These are phyloP conservation scores for Apophysomyces elegans DNA, from an alignment of 371 early-diverging fungal species.

Conservation along the genomic window DNA sequence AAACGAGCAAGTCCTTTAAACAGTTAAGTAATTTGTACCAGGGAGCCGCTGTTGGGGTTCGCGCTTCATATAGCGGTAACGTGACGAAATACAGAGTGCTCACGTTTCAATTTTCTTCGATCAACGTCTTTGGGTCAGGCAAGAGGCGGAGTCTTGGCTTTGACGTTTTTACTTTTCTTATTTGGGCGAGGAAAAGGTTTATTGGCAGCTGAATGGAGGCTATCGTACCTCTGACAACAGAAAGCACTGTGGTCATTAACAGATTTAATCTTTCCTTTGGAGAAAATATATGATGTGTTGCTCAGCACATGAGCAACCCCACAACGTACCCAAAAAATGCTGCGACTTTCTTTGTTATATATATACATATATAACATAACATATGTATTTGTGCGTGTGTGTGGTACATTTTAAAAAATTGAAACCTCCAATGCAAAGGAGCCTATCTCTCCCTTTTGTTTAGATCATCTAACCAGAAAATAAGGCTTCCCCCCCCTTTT, in stretches of 20 bases:
- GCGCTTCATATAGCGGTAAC: no score
- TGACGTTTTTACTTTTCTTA: no score
- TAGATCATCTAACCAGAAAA: no score
- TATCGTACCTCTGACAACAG: not conserved
- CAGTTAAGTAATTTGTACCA: no score
- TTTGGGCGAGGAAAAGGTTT: no score
- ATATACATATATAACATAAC: not conserved
- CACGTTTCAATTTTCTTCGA: no score
- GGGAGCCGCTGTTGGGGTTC: no score
- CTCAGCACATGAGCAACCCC: conserved; percentile 4
- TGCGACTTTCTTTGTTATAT: not conserved
- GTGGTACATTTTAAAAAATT: not conserved
- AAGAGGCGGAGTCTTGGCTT: no score
- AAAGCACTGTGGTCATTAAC: not conserved
- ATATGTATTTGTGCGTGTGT: not conserved
- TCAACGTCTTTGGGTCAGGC: no score
- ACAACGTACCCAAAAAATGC: conserved; percentile 9
- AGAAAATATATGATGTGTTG: not conserved
- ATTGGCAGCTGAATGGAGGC: not conserved
- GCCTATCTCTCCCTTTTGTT: not conserved
- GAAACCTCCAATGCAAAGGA: not conserved
- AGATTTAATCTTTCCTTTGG: not conserved
- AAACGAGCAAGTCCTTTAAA: no score
- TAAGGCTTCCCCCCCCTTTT: no score
- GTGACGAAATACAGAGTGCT: no score